Base-by-base conservation (phyloP, 768 basidiomycete genomes). In the Russula brevipes region DNA sequence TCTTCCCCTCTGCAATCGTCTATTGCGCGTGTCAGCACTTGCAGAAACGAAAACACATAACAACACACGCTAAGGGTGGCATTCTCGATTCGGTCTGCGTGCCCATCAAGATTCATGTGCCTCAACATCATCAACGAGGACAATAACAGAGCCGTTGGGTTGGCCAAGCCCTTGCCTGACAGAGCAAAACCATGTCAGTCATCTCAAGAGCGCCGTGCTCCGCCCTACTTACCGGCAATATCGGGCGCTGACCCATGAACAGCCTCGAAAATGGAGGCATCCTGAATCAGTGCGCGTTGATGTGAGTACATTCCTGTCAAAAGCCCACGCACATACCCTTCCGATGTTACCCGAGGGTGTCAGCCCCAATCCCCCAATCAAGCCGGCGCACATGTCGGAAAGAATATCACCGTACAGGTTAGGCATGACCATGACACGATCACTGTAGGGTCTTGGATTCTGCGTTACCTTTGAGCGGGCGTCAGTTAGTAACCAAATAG, bases 351-450 rank as follows among this genome's bases (percentile, higher is more conserved):
- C 95, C 55, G 96, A 98, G 36, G 96, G 96, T 0, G 96, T 98
- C 69, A 98, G 81, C 67, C 97, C 97, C 67, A 99, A 82, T 66
- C 97, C 97, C 65, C 97, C 97, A 75, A 99, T 98, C 69, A 99
- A 82, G 63, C 97, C 97, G 63, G 97, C 97, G 69, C 94, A 96
- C 89, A 99, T 94, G 75, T 99, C 95, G 53, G 94, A 97, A 67
- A 97, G 79, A 72, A 97, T 97, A 74, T 94, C 94, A 72, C 89
- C 92, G 70, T 92, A 95, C 65, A 99, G 79, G 80, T 99, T 99
- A 58, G 97, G 97, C 95, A 98, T 98, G 69, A 99, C 97, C 96
- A 99, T 98, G 67, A 99, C 96, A 54, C 94, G 88, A 78, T 97
- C 94, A 42, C 91, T 82, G 79, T 86, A 99, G 7, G 97, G 97